phyloP scores from a whole-genome alignment of 257 asterid genomes.

The Solanum gandarillasii region DNA sequence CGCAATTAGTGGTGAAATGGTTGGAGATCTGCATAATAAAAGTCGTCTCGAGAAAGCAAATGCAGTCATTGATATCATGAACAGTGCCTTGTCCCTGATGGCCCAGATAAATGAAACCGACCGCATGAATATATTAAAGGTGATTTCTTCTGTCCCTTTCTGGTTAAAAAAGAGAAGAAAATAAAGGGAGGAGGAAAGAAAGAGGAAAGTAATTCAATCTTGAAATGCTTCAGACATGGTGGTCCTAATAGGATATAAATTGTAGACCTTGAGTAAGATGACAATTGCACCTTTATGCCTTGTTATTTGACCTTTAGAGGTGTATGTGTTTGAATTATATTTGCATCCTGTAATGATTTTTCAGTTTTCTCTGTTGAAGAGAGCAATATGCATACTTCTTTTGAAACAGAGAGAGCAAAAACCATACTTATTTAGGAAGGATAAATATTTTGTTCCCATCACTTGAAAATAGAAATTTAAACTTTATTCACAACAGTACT shows the following conservation, averaged over 20 bases:
- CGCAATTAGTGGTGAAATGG: slow-evolving; percentile 42
- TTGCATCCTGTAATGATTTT: not conserved
- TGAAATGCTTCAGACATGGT: not conserved
- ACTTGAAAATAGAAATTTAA: not conserved
- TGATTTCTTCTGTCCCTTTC: slow-evolving; percentile 9
- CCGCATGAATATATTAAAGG: slow-evolving; percentile 91
- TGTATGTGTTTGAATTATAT: not conserved
- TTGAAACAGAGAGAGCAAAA: not conserved
- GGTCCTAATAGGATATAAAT: not conserved
- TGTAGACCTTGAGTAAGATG: not conserved
- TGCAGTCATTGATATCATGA: slow-evolving; percentile 89
- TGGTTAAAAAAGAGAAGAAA: not conserved
- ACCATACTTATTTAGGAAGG: not conserved
- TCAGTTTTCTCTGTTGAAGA: not conserved
- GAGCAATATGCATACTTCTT: not conserved
- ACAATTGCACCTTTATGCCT: not conserved
- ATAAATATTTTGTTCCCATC: not conserved
- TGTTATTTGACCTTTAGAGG: not conserved
- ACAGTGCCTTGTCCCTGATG: slow-evolving; percentile 86
- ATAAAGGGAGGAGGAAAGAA: not conserved
- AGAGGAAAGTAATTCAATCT: not conserved
- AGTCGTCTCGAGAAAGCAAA: slow-evolving; percentile 91
- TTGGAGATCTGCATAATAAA: slow-evolving; percentile 29
- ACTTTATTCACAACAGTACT: not conserved
- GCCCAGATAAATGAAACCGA: slow-evolving; percentile 94